Conservation (phyloP, 768 basidiomycete species). For the Rhizopogon vesiculosus region DNA sequence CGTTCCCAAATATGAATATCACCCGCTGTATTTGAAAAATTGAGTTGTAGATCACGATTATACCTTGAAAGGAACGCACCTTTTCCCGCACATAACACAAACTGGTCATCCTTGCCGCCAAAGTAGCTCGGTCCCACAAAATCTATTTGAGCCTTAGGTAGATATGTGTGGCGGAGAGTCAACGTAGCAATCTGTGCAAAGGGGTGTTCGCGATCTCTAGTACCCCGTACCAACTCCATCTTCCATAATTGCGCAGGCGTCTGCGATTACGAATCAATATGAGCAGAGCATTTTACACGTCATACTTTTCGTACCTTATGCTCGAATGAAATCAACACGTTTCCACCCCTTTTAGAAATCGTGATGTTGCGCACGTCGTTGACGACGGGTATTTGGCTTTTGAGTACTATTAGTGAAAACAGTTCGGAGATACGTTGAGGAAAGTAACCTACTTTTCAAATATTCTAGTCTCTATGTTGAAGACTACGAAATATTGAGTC, state of each 20-base stretch:
- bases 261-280: constrained; percentile 25
- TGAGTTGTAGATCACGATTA: background rate
- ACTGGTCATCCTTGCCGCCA: constrained; percentile 73
- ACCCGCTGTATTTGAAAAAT: constrained; percentile 46
- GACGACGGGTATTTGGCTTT: constrained; percentile 49
- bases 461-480: constrained; percentile 39
- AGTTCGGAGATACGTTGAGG: background rate
- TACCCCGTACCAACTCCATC: constrained; percentile 57
- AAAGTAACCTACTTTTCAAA: constrained; percentile 38
- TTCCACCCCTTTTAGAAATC: constrained; percentile 38
- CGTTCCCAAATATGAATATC: constrained; percentile 87
- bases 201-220: constrained; percentile 30
- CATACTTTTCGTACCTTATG: constrained; percentile 26
- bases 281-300: background rate
- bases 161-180: constrained; percentile 61
- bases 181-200: constrained; percentile 26
- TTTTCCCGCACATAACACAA: constrained; percentile 77
- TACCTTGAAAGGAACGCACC: constrained; percentile 29
- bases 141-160: constrained; percentile 62
- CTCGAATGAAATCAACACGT: constrained; percentile 45
- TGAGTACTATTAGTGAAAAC: constrained; percentile 7
- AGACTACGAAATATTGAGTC: constrained; percentile 28
- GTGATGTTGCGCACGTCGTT: constrained; percentile 52
- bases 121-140: constrained; percentile 83
- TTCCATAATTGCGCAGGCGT: constrained; percentile 79